These are phyloP conservation scores for Fusarium poae DNA, from an alignment of 2,329 filamentous ascomycete species.

Conservation along the genomic window DNA sequence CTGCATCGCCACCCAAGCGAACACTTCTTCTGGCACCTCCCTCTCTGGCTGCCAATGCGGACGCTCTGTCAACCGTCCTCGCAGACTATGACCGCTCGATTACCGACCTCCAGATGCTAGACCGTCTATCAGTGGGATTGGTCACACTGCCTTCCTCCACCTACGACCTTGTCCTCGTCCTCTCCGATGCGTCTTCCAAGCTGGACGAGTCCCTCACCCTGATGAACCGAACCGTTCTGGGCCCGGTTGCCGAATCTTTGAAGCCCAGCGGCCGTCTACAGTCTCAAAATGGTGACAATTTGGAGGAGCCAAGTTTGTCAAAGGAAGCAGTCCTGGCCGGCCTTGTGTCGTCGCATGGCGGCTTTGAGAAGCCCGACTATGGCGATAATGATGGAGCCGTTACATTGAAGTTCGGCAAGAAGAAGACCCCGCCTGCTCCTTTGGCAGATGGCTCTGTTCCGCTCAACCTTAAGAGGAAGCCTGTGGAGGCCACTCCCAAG, in stretches of 20 bases:
- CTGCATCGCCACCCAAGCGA: conserved; percentile 57
- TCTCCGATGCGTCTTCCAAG: conserved; percentile 81
- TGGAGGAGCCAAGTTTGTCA: conserved; percentile 53
- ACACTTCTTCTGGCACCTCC: conserved; percentile 91
- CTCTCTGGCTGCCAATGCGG: conserved; percentile 87
- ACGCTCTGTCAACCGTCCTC: conserved; percentile 78
- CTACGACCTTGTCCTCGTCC: conserved; percentile 87
- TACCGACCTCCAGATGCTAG: conserved; percentile 97
- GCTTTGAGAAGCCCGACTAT: conserved; percentile 80
- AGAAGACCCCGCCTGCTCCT: conserved; percentile 47
- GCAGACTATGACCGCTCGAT: conserved; percentile 77
- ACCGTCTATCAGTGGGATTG: conserved; percentile 86
- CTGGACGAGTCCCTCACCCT: conserved; percentile 74
- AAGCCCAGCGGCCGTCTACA: conserved; percentile 76
- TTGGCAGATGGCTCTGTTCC: conserved; percentile 46
- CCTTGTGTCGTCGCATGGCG: conserved; percentile 72
- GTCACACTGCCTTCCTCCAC: conserved; percentile 80
- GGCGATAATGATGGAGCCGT: conserved; percentile 69
- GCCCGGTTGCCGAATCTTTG: conserved; percentile 76
- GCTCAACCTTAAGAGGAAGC: conserved; percentile 60
- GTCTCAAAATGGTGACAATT: conserved; percentile 77
- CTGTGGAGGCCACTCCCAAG: conserved; percentile 57
- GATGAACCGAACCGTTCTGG: conserved; percentile 76
- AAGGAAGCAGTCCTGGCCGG: conserved; percentile 89
- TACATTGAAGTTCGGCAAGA: conserved; percentile 60